A percentile compares a stretch with the other conserved stretches of the same genome.
Conservation (phyloP, 148 eudicot species). For the Nyssa sinensis region DNA sequence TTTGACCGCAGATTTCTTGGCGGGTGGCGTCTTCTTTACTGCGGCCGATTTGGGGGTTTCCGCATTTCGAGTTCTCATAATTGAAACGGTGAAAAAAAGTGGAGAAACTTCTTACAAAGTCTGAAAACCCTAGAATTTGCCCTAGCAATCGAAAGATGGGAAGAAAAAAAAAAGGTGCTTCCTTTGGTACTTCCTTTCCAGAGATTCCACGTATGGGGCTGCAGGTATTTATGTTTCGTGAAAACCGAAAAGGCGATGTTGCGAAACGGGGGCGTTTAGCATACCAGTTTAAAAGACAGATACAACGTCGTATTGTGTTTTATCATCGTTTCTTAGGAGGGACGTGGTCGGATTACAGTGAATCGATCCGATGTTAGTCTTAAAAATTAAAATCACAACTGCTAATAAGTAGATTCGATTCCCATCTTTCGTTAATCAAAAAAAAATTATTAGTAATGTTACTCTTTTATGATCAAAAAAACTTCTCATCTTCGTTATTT, state of each 20-base stretch:
- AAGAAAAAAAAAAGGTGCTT: background rate
- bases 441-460: no score
- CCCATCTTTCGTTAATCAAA: no score
- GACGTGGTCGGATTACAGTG: no score
- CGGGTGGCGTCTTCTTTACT: constrained; percentile 47
- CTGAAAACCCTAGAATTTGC: constrained; percentile 7
- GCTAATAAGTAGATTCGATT: no score
- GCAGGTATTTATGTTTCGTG: background rate
- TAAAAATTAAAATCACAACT: no score
- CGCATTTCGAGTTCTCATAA: constrained; percentile 70
- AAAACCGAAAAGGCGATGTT: background rate
- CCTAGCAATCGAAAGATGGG: background rate
- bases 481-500: no score
- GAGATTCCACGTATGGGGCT: no score
- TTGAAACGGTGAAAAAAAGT: background rate
- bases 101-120: background rate
- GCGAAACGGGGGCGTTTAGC: background rate
- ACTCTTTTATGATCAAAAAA: no score
- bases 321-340: no score
- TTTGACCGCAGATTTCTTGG: constrained; percentile 47
- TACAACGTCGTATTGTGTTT: no score
- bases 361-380: no score
- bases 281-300: background rate
- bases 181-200: background rate
- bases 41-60: constrained; percentile 46